These are phyloP conservation scores for Phialocephala subalpina DNA, from an alignment of 2,329 filamentous ascomycete genomes.

Conservation along the genomic window DNA sequence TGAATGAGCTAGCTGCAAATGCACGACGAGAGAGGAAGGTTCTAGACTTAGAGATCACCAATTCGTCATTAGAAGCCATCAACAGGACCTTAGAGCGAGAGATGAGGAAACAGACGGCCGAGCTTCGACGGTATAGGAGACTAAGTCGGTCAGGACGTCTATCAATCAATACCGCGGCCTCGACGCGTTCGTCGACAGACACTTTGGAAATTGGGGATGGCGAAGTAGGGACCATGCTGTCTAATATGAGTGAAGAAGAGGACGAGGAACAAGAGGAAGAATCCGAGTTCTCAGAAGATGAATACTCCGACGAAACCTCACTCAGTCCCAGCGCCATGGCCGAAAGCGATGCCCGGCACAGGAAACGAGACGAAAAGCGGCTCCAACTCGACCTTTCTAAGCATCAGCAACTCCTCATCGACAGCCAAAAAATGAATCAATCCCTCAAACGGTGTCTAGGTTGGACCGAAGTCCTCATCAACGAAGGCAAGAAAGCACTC, in stretches of 20 bases:
- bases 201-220: slow-evolving; percentile 54
- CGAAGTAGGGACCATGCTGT: slow-evolving; percentile 46
- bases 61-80: slow-evolving; percentile 93
- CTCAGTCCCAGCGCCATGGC: slow-evolving; percentile 51
- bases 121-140: slow-evolving; percentile 86
- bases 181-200: slow-evolving; percentile 53
- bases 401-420: slow-evolving; percentile 86
- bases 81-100: slow-evolving; percentile 93
- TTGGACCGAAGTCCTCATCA: slow-evolving; percentile 91
- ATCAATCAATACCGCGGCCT: slow-evolving; percentile 62
- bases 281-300: slow-evolving; percentile 60
- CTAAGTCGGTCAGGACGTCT: slow-evolving; percentile 83
- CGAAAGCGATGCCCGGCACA: slow-evolving; percentile 58
- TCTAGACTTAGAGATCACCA: slow-evolving; percentile 94
- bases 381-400: slow-evolving; percentile 86
- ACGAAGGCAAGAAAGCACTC: slow-evolving; percentile 86
- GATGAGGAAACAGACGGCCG: slow-evolving; percentile 87
- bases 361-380: slow-evolving; percentile 81
- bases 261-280: slow-evolving; percentile 54
- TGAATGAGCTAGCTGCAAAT: slow-evolving; percentile 83
- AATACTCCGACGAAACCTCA: slow-evolving; percentile 40
- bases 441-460: slow-evolving; percentile 88
- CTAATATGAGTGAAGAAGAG: slow-evolving; percentile 60
- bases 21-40: slow-evolving; percentile 94
- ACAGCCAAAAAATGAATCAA: slow-evolving; percentile 95